phyloP scores from a whole-genome alignment of 1,284 basidiomycete genomes.

The Coriolopsis trogii region DNA sequence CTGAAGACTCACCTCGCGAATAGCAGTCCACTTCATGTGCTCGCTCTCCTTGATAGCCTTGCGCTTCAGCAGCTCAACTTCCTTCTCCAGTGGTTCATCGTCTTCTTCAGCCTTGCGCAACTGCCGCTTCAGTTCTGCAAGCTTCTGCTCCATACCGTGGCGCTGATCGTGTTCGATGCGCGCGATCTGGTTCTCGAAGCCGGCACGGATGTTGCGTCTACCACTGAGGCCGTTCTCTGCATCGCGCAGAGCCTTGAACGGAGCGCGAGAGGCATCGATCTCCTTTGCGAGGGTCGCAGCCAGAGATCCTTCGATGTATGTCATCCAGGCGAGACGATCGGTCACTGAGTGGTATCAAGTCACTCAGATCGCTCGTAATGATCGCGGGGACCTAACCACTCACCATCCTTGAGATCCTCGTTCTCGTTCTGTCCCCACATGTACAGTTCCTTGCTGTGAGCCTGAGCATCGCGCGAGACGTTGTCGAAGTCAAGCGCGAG shows the following conservation, averaged over 20 bases:
- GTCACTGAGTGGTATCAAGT: constrained; percentile 49
- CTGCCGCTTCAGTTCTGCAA: constrained; percentile 67
- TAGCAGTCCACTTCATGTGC: constrained; percentile 71
- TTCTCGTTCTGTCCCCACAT: constrained; percentile 75
- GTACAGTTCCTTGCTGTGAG: constrained; percentile 80
- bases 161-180: constrained; percentile 66
- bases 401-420: constrained; percentile 77
- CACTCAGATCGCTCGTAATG: not conserved
- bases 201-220: constrained; percentile 58
- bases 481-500: constrained; percentile 72
- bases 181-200: constrained; percentile 60
- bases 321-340: constrained; percentile 78
- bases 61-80: constrained; percentile 70
- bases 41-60: constrained; percentile 76
- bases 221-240: constrained; percentile 65
- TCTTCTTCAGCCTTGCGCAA: constrained; percentile 63
- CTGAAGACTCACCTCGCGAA: constrained; percentile 60
- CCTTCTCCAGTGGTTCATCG: constrained; percentile 66
- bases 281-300: constrained; percentile 59
- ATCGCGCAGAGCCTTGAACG: constrained; percentile 71
- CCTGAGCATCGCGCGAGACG: constrained; percentile 63
- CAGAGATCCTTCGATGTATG: constrained; percentile 72
- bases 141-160: constrained; percentile 58
- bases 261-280: constrained; percentile 61
- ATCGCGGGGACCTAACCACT: constrained; percentile 24